Evolutionary conservation across 1,284 basidiomycete species (phyloP).

Genomic region (Puccinia coronata): DNA sequence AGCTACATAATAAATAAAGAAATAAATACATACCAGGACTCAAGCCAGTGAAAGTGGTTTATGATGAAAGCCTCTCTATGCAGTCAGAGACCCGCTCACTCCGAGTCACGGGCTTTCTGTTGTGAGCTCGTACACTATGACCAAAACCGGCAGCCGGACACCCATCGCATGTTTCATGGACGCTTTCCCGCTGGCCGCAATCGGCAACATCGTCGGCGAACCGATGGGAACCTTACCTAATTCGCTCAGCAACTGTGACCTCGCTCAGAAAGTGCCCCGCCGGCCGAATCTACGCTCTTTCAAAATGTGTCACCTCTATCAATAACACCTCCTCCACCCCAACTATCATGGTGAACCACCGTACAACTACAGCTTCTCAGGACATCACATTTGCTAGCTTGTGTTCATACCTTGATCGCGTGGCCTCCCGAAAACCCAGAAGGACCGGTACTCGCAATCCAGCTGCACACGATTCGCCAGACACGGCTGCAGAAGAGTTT

Average conservation of each 20-base stretch:
- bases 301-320: too few relatives aligned
- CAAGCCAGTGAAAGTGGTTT: too few relatives aligned
- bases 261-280: background rate
- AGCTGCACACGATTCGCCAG: background rate
- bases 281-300: background rate
- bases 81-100: too few relatives aligned
- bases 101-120: too few relatives aligned
- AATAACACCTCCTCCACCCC: background rate
- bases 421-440: slow-evolving; percentile 1
- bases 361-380: background rate
- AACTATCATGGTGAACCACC: background rate
- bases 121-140: too few relatives aligned
- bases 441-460: background rate
- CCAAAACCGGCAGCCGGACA: background rate
- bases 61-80: too few relatives aligned
- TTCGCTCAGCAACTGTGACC: background rate
- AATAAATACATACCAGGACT: too few relatives aligned
- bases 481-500: slow-evolving; percentile 17
- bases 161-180: background rate
- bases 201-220: background rate
- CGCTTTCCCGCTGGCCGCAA: background rate
- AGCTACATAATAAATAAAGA: too few relatives aligned
- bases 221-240: background rate
- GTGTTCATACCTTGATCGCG: background rate
- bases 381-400: slow-evolving; percentile 1